phyloP scores from a whole-genome alignment of 345 rosid genomes.

The Gossypium thurberi region DNA sequence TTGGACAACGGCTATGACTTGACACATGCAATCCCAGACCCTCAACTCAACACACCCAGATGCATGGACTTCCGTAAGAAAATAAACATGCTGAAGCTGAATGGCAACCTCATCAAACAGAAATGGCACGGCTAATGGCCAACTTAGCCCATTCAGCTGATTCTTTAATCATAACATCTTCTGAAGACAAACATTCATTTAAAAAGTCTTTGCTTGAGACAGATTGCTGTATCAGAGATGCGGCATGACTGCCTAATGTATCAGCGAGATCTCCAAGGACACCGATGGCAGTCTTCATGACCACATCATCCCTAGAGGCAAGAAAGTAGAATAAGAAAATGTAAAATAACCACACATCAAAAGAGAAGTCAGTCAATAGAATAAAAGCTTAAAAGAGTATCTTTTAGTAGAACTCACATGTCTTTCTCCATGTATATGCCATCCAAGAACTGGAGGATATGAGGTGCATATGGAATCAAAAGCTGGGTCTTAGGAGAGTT shows the following conservation, averaged over 20 bases:
- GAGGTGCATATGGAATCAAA: slow-evolving; percentile 63
- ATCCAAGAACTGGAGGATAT: slow-evolving; percentile 68
- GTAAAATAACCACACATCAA: background rate
- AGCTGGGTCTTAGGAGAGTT: slow-evolving; percentile 68
- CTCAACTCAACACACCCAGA: slow-evolving; percentile 35
- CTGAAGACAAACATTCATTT: slow-evolving; percentile 66
- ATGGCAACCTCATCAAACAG: slow-evolving; percentile 43
- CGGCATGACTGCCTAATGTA: slow-evolving; percentile 67
- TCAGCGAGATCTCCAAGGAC: slow-evolving; percentile 76
- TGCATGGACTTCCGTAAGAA: slow-evolving; percentile 40
- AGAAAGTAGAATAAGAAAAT: background rate
- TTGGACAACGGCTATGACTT: slow-evolving; percentile 41
- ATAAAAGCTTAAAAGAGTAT: background rate
- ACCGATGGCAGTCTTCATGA: slow-evolving; percentile 75
- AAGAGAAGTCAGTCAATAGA: background rate
- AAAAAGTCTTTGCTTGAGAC: slow-evolving; percentile 64
- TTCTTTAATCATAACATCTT: slow-evolving; percentile 62
- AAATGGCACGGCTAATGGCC: slow-evolving; percentile 67
- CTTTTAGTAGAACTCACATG: slow-evolving; percentile 39
- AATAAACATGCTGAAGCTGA: slow-evolving; percentile 14
- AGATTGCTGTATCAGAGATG: slow-evolving; percentile 65
- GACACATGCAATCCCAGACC: slow-evolving; percentile 41
- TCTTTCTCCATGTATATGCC: slow-evolving; percentile 75
- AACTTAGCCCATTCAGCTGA: slow-evolving; percentile 71
- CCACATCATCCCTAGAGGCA: slow-evolving; percentile 57